Percentiles rank a stretch among this genome's conserved stretches.
phyloP scores from a whole-genome alignment of 768 basidiomycete genomes.

The Kwoniella bestiolae region DNA sequence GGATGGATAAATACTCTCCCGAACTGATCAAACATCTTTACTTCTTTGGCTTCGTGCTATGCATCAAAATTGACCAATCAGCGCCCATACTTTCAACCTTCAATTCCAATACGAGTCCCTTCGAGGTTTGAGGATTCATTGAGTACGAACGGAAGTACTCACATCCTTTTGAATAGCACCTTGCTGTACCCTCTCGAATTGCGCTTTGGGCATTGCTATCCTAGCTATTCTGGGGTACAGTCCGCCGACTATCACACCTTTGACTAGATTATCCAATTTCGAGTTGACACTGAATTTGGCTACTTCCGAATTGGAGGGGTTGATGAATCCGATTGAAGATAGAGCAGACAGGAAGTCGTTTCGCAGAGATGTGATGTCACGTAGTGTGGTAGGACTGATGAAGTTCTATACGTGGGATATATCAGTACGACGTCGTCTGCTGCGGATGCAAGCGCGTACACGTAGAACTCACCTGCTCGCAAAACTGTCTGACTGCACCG shows the following conservation, averaged over 20 bases:
- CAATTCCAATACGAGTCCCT: too few relatives aligned
- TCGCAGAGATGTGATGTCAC: constrained; percentile 77
- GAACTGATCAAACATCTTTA: constrained; percentile 74
- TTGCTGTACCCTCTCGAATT: constrained; percentile 81
- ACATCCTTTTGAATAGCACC: constrained; percentile 80
- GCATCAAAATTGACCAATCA: too few relatives aligned
- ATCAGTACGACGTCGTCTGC: background rate
- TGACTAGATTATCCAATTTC: constrained; percentile 73
- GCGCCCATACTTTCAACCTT: too few relatives aligned
- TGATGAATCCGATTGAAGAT: constrained; percentile 70
- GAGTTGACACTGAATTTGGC: constrained; percentile 68
- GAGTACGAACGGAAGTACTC: too few relatives aligned
- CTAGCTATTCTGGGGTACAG: constrained; percentile 83
- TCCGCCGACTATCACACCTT: constrained; percentile 81
- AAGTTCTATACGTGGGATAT: constrained; percentile 67
- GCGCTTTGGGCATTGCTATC: constrained; percentile 73
- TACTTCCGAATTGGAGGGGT: constrained; percentile 14
- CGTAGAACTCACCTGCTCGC: constrained; percentile 65
- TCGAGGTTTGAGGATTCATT: too few relatives aligned
- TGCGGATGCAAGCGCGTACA: background rate
- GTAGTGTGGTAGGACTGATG: constrained; percentile 72
- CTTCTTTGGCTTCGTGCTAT: constrained; percentile 75
- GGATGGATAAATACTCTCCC: constrained; percentile 67
- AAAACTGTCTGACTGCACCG: constrained; percentile 66
- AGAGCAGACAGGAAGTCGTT: constrained; percentile 76